Evolutionary conservation across 2,329 filamentous ascomycete species (phyloP), one percentile per base, ranked within the genome.

Genomic region (Cordyceps cicadae): DNA sequence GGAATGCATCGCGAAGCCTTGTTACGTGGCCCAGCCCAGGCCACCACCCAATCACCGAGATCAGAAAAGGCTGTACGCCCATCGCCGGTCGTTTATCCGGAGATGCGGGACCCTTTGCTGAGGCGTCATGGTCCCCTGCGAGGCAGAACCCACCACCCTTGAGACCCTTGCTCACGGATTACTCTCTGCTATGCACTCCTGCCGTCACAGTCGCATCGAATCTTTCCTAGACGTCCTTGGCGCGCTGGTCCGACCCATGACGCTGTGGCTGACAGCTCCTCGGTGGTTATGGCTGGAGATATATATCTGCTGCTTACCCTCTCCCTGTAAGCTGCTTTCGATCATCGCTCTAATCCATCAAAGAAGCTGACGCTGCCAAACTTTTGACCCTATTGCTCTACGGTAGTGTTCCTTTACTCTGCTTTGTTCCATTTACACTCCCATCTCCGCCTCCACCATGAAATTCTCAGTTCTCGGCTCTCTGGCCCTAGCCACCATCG

Each of bases 401-500:
- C 48, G 12, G 34, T 14, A 37, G 34, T n/a, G 12, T 3, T 3
- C 14, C n/a, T 43, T n/a, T 17, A n/a, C 17, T 43, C 39, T 29
- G 6, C 15, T 43, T 7, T 4, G 6, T 43, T 48, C 19, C 15
- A 21, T 26, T 7, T 17, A 53, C 53, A 37, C 49, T 19, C 26
- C 49, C 11, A 41, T 26, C 19, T n/a, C 39, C 39, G 43, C 59
- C 39, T 52, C 64, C 46, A 46, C 29, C 29, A 72, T 73, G 71
- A 67, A 71, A 64, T 63, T 67, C 51, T 50, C 58, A 63, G 65
- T 67, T 59, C 9, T 50, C 43, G 4, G 32, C 45, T 43, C 32
- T 17, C 29, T 60, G 41, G 67, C 67, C 56, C 54, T 73, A 49
- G 66, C 68, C 19, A 64, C 72, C 15, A 66, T 68, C 51, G 51